Base-by-base conservation (phyloP, 2,329 filamentous ascomycete species). In the Pyricularia pennisetigena region DNA sequence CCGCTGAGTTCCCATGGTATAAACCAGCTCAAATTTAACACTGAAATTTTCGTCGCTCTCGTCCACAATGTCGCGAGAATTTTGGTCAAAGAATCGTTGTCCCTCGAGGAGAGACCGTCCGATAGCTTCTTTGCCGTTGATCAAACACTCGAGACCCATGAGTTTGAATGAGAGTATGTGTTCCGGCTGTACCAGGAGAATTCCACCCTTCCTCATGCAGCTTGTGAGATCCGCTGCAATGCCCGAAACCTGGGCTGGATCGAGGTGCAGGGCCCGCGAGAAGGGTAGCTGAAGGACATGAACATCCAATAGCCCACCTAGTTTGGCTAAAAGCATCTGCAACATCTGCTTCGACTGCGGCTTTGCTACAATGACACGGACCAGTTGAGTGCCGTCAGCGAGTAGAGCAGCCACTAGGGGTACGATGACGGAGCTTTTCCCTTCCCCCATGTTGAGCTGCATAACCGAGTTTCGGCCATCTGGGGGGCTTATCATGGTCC, bases 391-490 rank as follows among this genome's bases (percentile, higher is more conserved):
- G 0, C 79, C 78, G 64, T 90, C 78, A 0, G 86, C 85, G 0
- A 90, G 74, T 0, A 79, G 75, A 0, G 83, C 76, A 0, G 85
- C 84, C 0, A 89, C 83, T 54, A 90, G 87, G 0, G 89, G 89
- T 0, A 89, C 81, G 65, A 93, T 91, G 1, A 91, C 85, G 0
- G 88, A 89, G 0, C 87, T 87, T 70, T 91, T 92, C 0, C 89
- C 89, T 72, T 90, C 84, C 0, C 89, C 89, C 88, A 92, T 92
- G 70, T 90, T 90, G 2, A 92, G 75, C 72, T 91, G 88, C 78
- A 90, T 83, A 0, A 88, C 82, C 0, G 81, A 75, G 71, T 88
- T 90, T 0, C 73, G 30, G 0, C 72, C 74, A 0, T 73, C 73
- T 0, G 73, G 72, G 0, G 82, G 81, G 12, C 20, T 20, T 0